phyloP scores from a whole-genome alignment of 2,329 filamentous ascomycete genomes.

The Paradendryphiella salina region DNA sequence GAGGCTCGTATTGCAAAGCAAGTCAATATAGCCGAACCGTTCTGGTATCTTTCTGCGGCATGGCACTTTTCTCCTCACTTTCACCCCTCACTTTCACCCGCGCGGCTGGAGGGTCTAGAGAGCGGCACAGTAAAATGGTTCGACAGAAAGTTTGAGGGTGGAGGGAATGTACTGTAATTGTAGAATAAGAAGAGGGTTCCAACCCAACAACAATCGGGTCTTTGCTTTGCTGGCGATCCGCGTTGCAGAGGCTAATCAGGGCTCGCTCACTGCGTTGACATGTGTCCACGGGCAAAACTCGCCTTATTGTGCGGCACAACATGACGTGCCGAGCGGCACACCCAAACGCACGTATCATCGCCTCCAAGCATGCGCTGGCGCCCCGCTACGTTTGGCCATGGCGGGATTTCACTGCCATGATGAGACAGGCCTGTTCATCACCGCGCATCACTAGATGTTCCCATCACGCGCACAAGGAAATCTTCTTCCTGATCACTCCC shows the following conservation, averaged over 20 bases:
- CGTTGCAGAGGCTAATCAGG: no score
- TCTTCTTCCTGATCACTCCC: no score
- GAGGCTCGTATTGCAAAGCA: not conserved
- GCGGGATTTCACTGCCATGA: no score
- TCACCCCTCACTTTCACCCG: not conserved
- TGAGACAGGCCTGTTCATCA: no score
- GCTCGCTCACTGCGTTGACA: not conserved
- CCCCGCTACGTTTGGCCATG: not conserved
- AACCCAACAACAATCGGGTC: slow-evolving; percentile 8
- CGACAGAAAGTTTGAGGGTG: not conserved
- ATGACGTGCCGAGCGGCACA: not conserved
- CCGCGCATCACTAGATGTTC: no score
- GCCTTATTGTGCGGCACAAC: not conserved
- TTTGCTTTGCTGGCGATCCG: not conserved
- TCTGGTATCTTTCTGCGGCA: not conserved
- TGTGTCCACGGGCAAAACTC: not conserved
- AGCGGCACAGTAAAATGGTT: not conserved
- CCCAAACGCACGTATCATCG: no score
- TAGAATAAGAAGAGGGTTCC: no score
- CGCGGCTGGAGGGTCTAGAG: slow-evolving; percentile 6
- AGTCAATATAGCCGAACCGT: no score
- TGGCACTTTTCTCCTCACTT: no score
- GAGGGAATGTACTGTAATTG: not conserved
- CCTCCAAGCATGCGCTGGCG: no score
- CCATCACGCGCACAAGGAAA: no score